A percentile compares a stretch with the other conserved stretches of the same genome.
Conservation (phyloP, 176 grass and related monocot species). For the Puccinellia tenuiflora region DNA sequence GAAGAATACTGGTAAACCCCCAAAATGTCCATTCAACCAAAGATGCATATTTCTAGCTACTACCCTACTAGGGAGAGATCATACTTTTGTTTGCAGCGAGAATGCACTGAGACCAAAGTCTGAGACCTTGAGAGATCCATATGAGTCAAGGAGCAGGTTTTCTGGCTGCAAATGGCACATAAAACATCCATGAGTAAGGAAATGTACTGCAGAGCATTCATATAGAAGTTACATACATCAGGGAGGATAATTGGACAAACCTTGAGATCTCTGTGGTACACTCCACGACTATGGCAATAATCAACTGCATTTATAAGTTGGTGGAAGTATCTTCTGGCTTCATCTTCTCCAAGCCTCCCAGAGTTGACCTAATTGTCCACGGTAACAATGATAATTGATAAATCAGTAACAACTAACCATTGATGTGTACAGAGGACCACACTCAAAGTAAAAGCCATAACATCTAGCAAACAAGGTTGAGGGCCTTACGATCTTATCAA, state of each 20-base stretch:
- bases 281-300: constrained; percentile 92
- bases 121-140: constrained; percentile 86
- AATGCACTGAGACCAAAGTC: constrained; percentile 95
- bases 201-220: not conserved
- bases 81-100: constrained; percentile 66
- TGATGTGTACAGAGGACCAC: not conserved
- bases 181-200: constrained; percentile 21
- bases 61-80: constrained; percentile 16
- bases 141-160: constrained; percentile 85
- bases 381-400: not conserved
- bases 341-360: constrained; percentile 76
- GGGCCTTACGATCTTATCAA: constrained; percentile 89
- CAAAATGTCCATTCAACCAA: not conserved
- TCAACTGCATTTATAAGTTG: constrained; percentile 98
- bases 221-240: not conserved
- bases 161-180: constrained; percentile 65
- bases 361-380: constrained; percentile 52
- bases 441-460: not conserved
- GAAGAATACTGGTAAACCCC: not conserved
- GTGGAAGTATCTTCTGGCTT: constrained; percentile 90
- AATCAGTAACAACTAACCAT: not conserved
- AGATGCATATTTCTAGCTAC: not conserved
- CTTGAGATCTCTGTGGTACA: constrained; percentile 97
- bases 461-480: not conserved
- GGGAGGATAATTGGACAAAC: constrained; percentile 29